Conservation (phyloP, 345 rosid species). For the Brassica carinata region DNA sequence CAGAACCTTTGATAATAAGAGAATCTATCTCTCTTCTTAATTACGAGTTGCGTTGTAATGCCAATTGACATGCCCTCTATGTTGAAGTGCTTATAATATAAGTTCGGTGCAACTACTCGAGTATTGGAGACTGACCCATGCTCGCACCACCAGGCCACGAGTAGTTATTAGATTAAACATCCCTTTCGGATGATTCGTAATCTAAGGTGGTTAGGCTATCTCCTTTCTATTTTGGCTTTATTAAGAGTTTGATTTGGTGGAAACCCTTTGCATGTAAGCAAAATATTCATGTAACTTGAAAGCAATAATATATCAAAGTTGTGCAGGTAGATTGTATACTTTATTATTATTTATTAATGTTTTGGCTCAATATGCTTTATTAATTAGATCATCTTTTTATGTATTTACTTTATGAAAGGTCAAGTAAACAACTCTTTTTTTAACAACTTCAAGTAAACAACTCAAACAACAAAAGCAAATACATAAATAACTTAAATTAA, state of each 20-base stretch:
- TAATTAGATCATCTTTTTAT: neutral
- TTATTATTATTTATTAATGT: neutral
- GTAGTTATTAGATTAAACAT: neutral
- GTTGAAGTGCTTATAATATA: neutral
- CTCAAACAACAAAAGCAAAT: constrained; percentile 1
- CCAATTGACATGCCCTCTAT: neutral
- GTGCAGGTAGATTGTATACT: constrained; percentile 6
- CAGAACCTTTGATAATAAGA: neutral
- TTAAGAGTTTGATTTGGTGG: constrained; percentile 20
- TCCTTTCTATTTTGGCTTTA: neutral
- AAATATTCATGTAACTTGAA: constrained; percentile 15
- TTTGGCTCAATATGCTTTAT: constrained; percentile 7
- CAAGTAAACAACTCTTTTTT: constrained; percentile 1
- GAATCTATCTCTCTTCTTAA: neutral
- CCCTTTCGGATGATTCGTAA: neutral
- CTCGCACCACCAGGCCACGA: neutral
- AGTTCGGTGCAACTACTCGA: constrained; percentile 2
- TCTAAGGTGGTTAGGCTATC: neutral
- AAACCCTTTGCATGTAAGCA: constrained; percentile 19
- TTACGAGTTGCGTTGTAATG: neutral
- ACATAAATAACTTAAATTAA: neutral
- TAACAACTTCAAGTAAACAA: neutral
- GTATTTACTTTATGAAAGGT: constrained; percentile 18
- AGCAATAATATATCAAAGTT: constrained; percentile 19
- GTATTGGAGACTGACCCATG: neutral